Conservation (phyloP, 768 basidiomycete species). For the Macrolepiota dolichaula region DNA sequence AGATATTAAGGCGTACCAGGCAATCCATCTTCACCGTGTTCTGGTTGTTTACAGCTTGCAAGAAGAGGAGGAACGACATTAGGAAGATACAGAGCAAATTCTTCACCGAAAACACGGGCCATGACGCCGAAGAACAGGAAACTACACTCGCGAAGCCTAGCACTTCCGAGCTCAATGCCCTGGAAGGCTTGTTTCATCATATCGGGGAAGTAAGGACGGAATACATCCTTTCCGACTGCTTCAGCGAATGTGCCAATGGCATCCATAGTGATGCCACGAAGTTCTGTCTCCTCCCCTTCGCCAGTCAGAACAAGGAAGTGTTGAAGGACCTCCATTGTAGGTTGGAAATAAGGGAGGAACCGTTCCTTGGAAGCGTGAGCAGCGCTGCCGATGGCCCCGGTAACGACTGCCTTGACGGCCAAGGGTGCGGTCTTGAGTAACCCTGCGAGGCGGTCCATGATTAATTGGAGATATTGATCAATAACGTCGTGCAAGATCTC, state of each 20-base stretch:
- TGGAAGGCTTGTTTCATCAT: conserved; percentile 96
- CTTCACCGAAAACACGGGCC: conserved; percentile 94
- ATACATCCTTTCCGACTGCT: conserved; percentile 90
- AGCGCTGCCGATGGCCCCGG: conserved; percentile 96
- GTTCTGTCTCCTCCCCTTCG: conserved; percentile 89
- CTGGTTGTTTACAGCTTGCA: conserved; percentile 76
- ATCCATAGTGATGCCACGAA: conserved; percentile 97
- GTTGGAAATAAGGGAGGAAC: conserved; percentile 93
- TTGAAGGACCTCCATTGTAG: conserved; percentile 83
- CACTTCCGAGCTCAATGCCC: conserved; percentile 82
- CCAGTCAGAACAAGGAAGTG: conserved; percentile 83
- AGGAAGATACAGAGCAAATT: conserved; percentile 85
- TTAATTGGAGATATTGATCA: conserved; percentile 84
- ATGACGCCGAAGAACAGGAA: conserved; percentile 99
- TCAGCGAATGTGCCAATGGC: conserved; percentile 98
- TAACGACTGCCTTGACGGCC: conserved; percentile 88
- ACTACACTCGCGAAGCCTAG: conserved; percentile 88
- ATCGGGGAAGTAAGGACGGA: conserved; percentile 93
- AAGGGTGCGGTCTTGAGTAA: conserved; percentile 87
- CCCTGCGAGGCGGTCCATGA: conserved; percentile 90
- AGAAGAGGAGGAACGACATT: conserved; percentile 85
- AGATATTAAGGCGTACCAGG: conserved; percentile 33
- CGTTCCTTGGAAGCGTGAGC: conserved; percentile 92
- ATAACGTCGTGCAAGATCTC: conserved; percentile 92
- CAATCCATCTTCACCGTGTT: conserved; percentile 62